phyloP scores from a whole-genome alignment of 2,329 filamentous ascomycete species.

The Ampelomyces quisqualis region DNA sequence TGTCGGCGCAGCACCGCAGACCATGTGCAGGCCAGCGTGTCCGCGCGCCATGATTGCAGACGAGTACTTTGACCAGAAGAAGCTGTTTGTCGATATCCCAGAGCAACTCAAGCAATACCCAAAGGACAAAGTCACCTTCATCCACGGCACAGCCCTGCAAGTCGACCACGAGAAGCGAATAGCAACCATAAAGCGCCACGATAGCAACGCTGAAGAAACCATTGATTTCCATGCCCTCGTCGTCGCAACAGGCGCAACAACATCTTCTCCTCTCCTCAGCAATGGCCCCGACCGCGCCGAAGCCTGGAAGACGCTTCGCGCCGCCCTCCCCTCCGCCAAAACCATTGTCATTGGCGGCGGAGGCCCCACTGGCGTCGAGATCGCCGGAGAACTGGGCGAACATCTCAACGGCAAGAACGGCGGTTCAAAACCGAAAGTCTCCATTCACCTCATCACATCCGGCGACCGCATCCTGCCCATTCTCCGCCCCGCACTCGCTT shows the following conservation, averaged over 20 bases:
- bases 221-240: conserved; percentile 41
- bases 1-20: conserved; percentile 34
- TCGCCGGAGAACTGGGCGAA: conserved; percentile 49
- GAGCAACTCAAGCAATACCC: conserved; percentile 39
- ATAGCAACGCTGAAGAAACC: conserved; percentile 20
- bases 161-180: conserved; percentile 37
- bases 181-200: conserved; percentile 36
- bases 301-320: conserved; percentile 42
- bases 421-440: conserved; percentile 43
- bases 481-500: conserved; percentile 25
- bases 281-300: conserved; percentile 41
- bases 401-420: conserved; percentile 52
- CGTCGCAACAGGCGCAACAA: conserved; percentile 42
- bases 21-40: conserved; percentile 36
- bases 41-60: conserved; percentile 41
- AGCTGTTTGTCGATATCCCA: conserved; percentile 40
- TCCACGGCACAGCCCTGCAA: conserved; percentile 37
- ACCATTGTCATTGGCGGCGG: conserved; percentile 43
- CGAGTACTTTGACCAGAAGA: conserved; percentile 35
- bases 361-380: conserved; percentile 41
- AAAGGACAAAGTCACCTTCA: conserved; percentile 37
- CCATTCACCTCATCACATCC: conserved; percentile 40
- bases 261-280: conserved; percentile 37
- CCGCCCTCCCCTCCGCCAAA: conserved; percentile 32
- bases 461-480: conserved; percentile 33